These are phyloP conservation scores for Gentiana macrophylla DNA, from an alignment of 257 asterid species.

Conservation along the genomic window DNA sequence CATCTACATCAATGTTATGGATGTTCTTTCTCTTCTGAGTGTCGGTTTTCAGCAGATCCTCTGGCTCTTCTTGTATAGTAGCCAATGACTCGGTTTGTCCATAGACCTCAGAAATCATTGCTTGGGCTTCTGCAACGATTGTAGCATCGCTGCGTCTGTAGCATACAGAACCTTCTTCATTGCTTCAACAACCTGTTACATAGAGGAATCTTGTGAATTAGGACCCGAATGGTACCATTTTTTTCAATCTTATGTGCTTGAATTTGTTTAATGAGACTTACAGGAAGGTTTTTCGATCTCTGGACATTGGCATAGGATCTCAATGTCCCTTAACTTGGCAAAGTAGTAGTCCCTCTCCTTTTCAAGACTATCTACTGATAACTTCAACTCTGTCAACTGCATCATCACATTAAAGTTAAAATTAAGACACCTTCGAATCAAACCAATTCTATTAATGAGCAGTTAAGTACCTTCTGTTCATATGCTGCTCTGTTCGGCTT, in stretches of 20 bases:
- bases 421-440: slow-evolving; percentile 5
- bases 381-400: slow-evolving; percentile 81
- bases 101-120: slow-evolving; percentile 40
- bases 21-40: slow-evolving; percentile 75
- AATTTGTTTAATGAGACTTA: slow-evolving; percentile 13
- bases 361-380: slow-evolving; percentile 78
- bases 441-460: background rate
- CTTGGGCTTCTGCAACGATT: slow-evolving; percentile 66
- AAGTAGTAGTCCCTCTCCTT: slow-evolving; percentile 95
- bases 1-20: slow-evolving; percentile 66
- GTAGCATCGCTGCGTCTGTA: slow-evolving; percentile 57
- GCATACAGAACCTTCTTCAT: slow-evolving; percentile 61
- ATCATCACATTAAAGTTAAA: slow-evolving; percentile 7
- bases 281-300: slow-evolving; percentile 53
- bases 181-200: slow-evolving; percentile 55
- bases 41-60: slow-evolving; percentile 36
- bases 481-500: slow-evolving; percentile 46
- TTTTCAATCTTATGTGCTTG: slow-evolving; percentile 2
- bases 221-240: background rate
- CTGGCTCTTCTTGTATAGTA: slow-evolving; percentile 34
- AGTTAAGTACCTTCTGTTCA: slow-evolving; percentile 53
- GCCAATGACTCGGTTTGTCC: slow-evolving; percentile 27
- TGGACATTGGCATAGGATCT: slow-evolving; percentile 72
- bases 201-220: background rate
- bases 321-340: slow-evolving; percentile 78